Base-by-base conservation (phyloP, 75 land plant genomes). In the Cryptomeria japonica region DNA sequence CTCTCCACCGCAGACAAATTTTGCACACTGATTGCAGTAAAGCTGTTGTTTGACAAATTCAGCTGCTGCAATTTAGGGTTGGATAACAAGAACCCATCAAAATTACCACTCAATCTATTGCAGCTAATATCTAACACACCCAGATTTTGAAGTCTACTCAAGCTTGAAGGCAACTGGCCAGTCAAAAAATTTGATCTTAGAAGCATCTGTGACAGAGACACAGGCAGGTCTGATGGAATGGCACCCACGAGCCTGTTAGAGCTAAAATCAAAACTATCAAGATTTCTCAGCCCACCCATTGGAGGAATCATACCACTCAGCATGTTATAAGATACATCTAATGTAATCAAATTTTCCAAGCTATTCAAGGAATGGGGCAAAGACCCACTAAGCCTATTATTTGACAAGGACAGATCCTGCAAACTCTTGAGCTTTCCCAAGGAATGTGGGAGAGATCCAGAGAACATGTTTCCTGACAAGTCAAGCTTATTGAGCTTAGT, bases 41-140 rank as follows among this genome's bases (percentile, higher is more conserved):
- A 77, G 82, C 84, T 91, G 90, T 95, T 94, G 84, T 92, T 90
- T 13, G 96, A 87, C 19, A 95, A 76, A 64, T 94, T 86, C 38
- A 94, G 87, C 53, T 95, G 96, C 85, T 95, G 95, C 22, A 95
- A 18, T 28, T 92, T 72, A 0, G 94, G 94, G 13, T 89, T 85
- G 28, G 46, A 86, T 39, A 95, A 90, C 89, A 95, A 87, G 89
- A 92, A 93, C 19, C 78, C 72, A 42, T 68, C 84, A 7, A 95
- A 41, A 3, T 49, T n/a, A 10, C 96, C 96, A 49, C 85, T 19
- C 85, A 94, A 73, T 12, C 88, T 46, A 89, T 94, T 94, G 22
- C 22, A 86, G 58, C 92, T 88, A 46, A 84, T 2, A 68, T 88
- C 89, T 51, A 88, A 19, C 13, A 88, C 89, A 37, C 87, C 89